Conservation (phyloP, 495 filamentous ascomycete species). For the Aspergillus homomorphus region DNA sequence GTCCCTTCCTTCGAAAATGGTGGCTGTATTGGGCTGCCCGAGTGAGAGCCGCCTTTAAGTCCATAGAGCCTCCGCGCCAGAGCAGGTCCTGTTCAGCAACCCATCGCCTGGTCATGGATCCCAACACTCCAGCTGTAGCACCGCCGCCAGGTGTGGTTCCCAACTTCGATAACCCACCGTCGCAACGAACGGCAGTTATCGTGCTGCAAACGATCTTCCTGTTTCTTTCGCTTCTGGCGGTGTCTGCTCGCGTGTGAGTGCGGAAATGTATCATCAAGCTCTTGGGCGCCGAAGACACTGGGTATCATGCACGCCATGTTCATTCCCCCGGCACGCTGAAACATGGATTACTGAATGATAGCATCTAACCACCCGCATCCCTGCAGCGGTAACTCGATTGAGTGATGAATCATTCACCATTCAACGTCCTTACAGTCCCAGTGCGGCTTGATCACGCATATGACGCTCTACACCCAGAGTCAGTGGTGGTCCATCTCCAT, state of each 20-base stretch:
- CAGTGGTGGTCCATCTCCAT: not conserved
- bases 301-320: not conserved
- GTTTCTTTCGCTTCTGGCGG: conserved; percentile 4
- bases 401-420: not conserved
- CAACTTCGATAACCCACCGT: conserved; percentile 4
- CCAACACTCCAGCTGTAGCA: conserved; percentile 1
- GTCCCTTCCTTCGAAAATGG: no score
- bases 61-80: no score
- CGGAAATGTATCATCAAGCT: not conserved
- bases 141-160: conserved; percentile 4
- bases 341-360: not conserved
- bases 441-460: conserved; percentile 6
- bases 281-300: conserved; percentile 10
- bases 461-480: conserved; percentile 8
- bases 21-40: no score
- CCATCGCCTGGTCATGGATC: not conserved
- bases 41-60: no score
- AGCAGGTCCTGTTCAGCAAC: not conserved
- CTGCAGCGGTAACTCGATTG: conserved; percentile 5
- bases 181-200: conserved; percentile 1
- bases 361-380: conserved; percentile 2
- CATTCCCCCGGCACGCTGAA: not conserved
- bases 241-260: not conserved
- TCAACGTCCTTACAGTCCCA: not conserved
- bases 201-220: conserved; percentile 1